Base-by-base conservation (phyloP, 257 asterid species). In the Craterostigma plantagineum region DNA sequence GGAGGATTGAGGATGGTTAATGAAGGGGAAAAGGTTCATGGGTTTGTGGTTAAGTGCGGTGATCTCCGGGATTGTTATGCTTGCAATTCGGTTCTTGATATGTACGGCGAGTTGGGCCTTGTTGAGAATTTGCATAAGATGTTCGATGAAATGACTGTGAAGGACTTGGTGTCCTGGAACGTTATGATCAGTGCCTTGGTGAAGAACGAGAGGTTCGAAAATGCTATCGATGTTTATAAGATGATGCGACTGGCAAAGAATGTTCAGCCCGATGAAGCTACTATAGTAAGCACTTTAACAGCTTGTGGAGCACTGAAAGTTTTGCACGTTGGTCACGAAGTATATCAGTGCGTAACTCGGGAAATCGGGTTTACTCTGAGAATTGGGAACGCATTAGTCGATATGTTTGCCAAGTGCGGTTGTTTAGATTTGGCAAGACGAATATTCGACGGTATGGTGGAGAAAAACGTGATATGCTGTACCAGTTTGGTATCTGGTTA, bases 381-480 rank as follows among this genome's bases (percentile, higher is more conserved):
- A 41, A 81, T 85, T 35, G 69, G 75, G 54, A 81, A 81, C 52
- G 75, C 96, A 12, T 45, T 81, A 56, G 49, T 85, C 65, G 81
- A 81, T 62, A 85, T 85, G 96, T 81, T 77, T 65, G 82, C 74
- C n/a, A 85, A 77, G 58, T 77, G 94, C 42, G 91, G 94, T n/a
- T 68, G 65, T 52, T 65, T 75, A 49, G 70, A 56, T 40, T 41
- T 49, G 33, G 96, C 96, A 3, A 57, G 83, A 64, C 49, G 52
- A 44, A 62, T 85, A 51, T 85, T 85, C 48, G 73, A 77, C 35
- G 43, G 52, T 17, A 61, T 80, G 73, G 70, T 58, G 1, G 56
- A 55, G 36, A 81, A 62, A 53, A 77, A 81, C 55, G 94, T 85
- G 49, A 61, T 75, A 48, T 75, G 92, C 63, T 77, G 86, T 82